Conservation (phyloP, 306 rosid genomes). For the Glycine latifolia region DNA sequence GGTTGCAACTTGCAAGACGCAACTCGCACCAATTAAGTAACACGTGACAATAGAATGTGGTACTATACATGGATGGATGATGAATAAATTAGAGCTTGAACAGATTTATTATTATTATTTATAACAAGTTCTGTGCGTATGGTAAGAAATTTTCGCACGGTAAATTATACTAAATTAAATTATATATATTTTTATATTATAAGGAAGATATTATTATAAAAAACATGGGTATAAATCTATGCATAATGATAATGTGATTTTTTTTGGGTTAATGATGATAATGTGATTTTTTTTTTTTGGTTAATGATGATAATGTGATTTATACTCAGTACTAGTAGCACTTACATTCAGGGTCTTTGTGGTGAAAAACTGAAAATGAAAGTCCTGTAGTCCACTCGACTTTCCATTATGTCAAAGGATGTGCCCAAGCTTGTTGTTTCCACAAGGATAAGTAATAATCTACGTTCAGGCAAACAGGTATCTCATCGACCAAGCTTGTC, state of each 20-base stretch:
- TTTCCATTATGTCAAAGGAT: constrained; percentile 6
- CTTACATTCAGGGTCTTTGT: neutral
- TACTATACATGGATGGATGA: too few species aligned
- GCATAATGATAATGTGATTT: neutral
- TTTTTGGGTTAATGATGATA: neutral
- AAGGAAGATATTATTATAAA: too few species aligned
- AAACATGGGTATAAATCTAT: neutral
- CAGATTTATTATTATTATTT: too few species aligned
- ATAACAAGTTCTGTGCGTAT: too few species aligned
- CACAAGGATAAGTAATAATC: constrained; percentile 65
- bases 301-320: neutral
- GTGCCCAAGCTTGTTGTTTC: constrained; percentile 58
- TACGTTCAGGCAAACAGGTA: constrained; percentile 72
- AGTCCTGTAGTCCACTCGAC: neutral
- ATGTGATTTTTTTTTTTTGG: neutral
- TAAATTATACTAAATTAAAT: too few species aligned
- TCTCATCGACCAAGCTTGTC: constrained; percentile 74
- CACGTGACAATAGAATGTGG: too few species aligned
- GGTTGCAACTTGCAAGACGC: too few species aligned
- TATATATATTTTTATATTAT: too few species aligned
- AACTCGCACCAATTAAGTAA: too few species aligned
- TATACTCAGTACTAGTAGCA: neutral
- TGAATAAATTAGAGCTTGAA: too few species aligned
- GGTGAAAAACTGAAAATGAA: neutral
- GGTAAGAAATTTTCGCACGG: too few species aligned